These are phyloP conservation scores for Byssochlamys sp. DNA, from an alignment of 2,329 filamentous ascomycete species.

Conservation along the genomic window DNA sequence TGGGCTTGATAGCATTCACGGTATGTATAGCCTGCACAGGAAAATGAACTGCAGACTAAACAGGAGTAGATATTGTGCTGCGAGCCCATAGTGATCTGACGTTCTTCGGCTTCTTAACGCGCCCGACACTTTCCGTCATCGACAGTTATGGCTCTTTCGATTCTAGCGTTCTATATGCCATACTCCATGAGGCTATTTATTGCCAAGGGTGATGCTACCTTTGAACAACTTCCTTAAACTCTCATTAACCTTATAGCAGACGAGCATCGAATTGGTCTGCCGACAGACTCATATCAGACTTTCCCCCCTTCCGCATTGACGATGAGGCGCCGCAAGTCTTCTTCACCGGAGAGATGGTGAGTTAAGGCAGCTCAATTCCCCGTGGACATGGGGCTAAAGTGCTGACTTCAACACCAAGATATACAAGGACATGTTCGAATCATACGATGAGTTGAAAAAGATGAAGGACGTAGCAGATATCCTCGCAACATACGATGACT, in stretches of 20 bases:
- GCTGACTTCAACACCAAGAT: constrained; percentile 36
- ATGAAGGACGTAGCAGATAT: constrained; percentile 60
- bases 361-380: neutral
- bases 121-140: constrained; percentile 58
- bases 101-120: constrained; percentile 64
- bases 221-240: neutral
- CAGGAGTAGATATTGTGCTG: constrained; percentile 50
- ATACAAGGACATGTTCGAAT: constrained; percentile 73
- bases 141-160: constrained; percentile 64
- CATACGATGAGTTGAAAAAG: constrained; percentile 63
- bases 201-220: constrained; percentile 48
- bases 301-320: constrained; percentile 39
- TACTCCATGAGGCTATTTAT: constrained; percentile 83
- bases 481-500: constrained; percentile 58
- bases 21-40: constrained; percentile 19
- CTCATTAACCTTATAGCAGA: constrained; percentile 13
- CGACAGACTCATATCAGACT: constrained; percentile 34
- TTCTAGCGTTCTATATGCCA: constrained; percentile 67
- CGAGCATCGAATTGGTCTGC: constrained; percentile 64
- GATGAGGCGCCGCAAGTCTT: constrained; percentile 48
- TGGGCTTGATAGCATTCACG: constrained; percentile 64
- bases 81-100: constrained; percentile 63
- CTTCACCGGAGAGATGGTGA: constrained; percentile 81
- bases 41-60: constrained; percentile 1
- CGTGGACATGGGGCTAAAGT: neutral